A percentile compares a stretch with the other conserved stretches of the same genome.
phyloP scores from a whole-genome alignment of 495 filamentous ascomycete species.

The Tetracladium marchalianum region DNA sequence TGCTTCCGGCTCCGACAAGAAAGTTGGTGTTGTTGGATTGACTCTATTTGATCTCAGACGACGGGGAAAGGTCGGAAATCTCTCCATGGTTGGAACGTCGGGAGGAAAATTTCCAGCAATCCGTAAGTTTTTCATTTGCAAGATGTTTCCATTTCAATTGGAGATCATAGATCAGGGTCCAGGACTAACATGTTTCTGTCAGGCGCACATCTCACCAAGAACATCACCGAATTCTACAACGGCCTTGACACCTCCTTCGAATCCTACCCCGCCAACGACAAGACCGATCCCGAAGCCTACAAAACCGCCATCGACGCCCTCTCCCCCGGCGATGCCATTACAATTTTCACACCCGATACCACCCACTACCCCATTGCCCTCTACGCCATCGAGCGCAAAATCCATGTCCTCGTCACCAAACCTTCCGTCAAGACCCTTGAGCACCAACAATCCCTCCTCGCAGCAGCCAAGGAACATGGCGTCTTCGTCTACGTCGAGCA shows the following conservation, averaged over 20 bases:
- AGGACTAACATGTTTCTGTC: not conserved
- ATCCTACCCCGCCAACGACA: constrained; percentile 66
- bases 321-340: constrained; percentile 77
- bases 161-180: too few species aligned
- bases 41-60: constrained; percentile 83
- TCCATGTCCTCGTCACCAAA: constrained; percentile 92
- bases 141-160: too few species aligned
- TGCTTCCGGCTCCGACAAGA: constrained; percentile 77
- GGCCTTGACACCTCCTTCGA: constrained; percentile 72
- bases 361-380: constrained; percentile 93
- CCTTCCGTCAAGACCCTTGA: constrained; percentile 78
- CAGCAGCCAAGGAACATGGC: constrained; percentile 58
- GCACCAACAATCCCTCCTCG: constrained; percentile 67
- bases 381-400: constrained; percentile 76
- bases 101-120: constrained; percentile 87
- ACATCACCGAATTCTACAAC: constrained; percentile 84
- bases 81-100: constrained; percentile 85
- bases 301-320: constrained; percentile 83
- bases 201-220: constrained; percentile 80
- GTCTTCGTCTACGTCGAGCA: constrained; percentile 94
- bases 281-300: constrained; percentile 70
- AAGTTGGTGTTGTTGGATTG: constrained; percentile 84
- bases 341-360: constrained; percentile 92
- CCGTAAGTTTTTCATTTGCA: constrained; percentile 49
- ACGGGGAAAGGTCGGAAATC: constrained; percentile 74